Percentiles rank a stretch among this genome's conserved stretches.
Evolutionary conservation across 1,139 yeast genomes (phyloP).

Genomic region (Dujonia santamariae): DNA sequence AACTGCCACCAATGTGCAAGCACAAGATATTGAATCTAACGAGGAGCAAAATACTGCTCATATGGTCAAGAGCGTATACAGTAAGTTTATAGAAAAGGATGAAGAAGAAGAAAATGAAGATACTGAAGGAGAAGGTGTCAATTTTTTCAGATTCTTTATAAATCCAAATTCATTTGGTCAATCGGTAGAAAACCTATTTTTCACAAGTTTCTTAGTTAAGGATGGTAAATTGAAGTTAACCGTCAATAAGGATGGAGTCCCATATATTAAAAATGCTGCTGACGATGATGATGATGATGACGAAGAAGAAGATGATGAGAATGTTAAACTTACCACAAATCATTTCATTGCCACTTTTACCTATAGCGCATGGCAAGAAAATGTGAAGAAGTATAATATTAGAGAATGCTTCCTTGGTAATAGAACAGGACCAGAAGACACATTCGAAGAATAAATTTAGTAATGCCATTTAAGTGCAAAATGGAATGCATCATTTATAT

Average conservation of each 20-base stretch:
- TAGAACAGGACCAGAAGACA: conserved; percentile 33
- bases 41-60: conserved; percentile 57
- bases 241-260: conserved; percentile 45
- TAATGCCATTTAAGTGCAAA: neutral
- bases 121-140: conserved; percentile 37
- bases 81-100: conserved; percentile 26
- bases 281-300: conserved; percentile 15
- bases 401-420: conserved; percentile 52
- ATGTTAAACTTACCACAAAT: conserved; percentile 27
- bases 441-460: conserved; percentile 19
- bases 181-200: conserved; percentile 80
- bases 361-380: conserved; percentile 56
- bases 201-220: conserved; percentile 72
- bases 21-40: conserved; percentile 47
- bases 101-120: conserved; percentile 15
- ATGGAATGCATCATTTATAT: neutral
- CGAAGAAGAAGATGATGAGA: conserved; percentile 15
- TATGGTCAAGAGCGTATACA: conserved; percentile 52
- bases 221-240: conserved; percentile 63
- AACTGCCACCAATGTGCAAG: conserved; percentile 55
- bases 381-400: conserved; percentile 51
- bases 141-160: conserved; percentile 63
- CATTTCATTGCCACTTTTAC: conserved; percentile 77
- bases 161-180: conserved; percentile 77
- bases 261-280: conserved; percentile 21